A percentile compares a stretch with the other conserved stretches of the same genome.
These are phyloP conservation scores for Ichthyophthirius multifiliis DNA, from an alignment of 169 alveolate genomes.

Conservation along the genomic window DNA sequence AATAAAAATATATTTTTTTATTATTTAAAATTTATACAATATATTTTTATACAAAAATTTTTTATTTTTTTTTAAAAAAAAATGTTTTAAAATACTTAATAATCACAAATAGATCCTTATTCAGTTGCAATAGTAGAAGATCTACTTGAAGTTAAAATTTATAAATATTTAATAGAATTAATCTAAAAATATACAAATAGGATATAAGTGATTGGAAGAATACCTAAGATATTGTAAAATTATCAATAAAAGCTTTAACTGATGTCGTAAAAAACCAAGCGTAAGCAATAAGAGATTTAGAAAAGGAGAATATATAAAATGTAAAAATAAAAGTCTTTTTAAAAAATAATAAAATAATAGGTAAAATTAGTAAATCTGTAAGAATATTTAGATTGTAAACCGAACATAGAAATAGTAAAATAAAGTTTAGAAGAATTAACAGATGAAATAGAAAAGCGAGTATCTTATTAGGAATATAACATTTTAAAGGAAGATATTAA, in stretches of 20 bases:
- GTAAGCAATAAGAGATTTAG: conserved; percentile 54
- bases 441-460: conserved; percentile 58
- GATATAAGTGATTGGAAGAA: conserved; percentile 60
- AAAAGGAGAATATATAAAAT: conserved; percentile 26
- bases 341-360: not conserved
- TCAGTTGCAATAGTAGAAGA: conserved; percentile 4
- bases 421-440: conserved; percentile 77
- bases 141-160: not conserved
- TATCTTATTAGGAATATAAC: conserved; percentile 59
- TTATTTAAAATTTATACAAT: no score
- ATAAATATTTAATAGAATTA: not conserved
- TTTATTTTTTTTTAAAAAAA: no score
- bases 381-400: conserved; percentile 42
- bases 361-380: conserved; percentile 30
- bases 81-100: no score
- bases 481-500: conserved; percentile 2
- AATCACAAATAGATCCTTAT: not conserved
- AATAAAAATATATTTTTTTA: no score
- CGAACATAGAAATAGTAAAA: conserved; percentile 68
- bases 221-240: conserved; percentile 58
- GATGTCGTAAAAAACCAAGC: conserved; percentile 64
- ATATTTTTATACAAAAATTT: no score
- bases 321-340: not conserved
- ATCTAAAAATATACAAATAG: not conserved
- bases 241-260: conserved; percentile 56